phyloP scores from a whole-genome alignment of 192 early-diverging fungal species.

The Entophlyctis luteolus region DNA sequence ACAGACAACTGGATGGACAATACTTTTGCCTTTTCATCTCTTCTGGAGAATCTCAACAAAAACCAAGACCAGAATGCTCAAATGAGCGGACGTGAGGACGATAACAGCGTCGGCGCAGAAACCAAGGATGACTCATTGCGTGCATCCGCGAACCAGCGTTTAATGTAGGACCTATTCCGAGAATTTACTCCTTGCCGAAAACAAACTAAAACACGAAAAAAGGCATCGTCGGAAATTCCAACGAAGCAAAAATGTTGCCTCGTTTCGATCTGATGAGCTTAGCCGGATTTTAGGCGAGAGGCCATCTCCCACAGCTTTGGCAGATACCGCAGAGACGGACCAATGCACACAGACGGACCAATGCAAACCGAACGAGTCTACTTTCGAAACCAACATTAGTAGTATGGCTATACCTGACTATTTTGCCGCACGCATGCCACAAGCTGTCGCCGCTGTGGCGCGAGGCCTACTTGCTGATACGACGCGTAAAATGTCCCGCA shows the following conservation, averaged over 20 bases:
- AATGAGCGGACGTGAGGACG: not conserved
- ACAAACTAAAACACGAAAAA: not conserved
- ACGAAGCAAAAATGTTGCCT: constrained; percentile 46
- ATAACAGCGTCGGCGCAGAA: not conserved
- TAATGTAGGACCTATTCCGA: not conserved
- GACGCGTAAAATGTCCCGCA: not conserved
- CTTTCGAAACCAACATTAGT: constrained; percentile 4
- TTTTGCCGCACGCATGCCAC: constrained; percentile 40
- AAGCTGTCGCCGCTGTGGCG: not conserved
- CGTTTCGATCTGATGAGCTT: constrained; percentile 37
- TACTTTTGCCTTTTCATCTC: constrained; percentile 74
- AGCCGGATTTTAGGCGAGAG: constrained; percentile 49
- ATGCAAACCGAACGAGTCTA: constrained; percentile 11
- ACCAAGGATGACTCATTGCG: not conserved
- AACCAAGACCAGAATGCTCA: not conserved
- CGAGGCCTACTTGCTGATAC: not conserved
- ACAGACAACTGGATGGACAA: constrained; percentile 95
- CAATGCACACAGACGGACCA: not conserved
- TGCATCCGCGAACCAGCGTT: not conserved
- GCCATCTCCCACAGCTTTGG: not conserved
- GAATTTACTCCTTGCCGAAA: not conserved
- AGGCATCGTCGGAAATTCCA: constrained; percentile 53
- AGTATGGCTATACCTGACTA: constrained; percentile 37
- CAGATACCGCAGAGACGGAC: not conserved
- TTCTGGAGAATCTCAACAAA: constrained; percentile 74